Percentiles rank a stretch among this genome's conserved stretches.
Conservation (phyloP, 495 filamentous ascomycete genomes). For the Tuber indicum region DNA sequence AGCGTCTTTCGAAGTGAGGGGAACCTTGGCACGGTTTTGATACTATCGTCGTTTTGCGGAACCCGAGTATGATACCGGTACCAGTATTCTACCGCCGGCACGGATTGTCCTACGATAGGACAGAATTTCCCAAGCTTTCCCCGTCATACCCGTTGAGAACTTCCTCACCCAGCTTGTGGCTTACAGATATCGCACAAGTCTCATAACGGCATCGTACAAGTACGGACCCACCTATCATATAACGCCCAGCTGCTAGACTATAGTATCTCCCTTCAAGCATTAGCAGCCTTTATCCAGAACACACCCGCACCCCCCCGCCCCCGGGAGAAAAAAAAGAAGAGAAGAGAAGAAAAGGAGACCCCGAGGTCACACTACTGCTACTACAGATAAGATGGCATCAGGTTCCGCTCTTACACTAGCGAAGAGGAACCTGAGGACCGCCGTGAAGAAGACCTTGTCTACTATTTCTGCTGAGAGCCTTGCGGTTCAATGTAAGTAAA, state of each 20-base stretch:
- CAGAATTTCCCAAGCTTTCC: neutral
- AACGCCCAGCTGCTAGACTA: neutral
- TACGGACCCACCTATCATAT: neutral
- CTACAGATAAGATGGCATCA: conserved; percentile 16
- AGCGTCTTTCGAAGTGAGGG: too few relatives aligned
- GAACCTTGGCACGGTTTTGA: too few relatives aligned
- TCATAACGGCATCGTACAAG: neutral
- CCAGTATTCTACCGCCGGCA: neutral
- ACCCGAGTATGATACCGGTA: neutral
- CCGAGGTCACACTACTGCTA: neutral
- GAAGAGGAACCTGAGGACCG: conserved; percentile 34
- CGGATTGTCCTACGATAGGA: neutral
- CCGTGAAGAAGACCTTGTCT: conserved; percentile 29
- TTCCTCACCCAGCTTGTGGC: neutral
- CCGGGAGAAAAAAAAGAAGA: neutral
- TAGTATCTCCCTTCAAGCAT: neutral
- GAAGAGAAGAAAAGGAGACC: neutral
- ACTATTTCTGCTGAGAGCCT: conserved; percentile 23
- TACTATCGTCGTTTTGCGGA: neutral
- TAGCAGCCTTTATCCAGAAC: neutral
- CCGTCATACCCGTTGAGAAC: neutral
- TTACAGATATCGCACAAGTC: neutral
- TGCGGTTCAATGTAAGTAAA: conserved; percentile 26
- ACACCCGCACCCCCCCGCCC: neutral
- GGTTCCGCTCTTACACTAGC: conserved; percentile 18